Evolutionary conservation across 768 basidiomycete genomes (phyloP), one percentile per base, ranked within the genome.

Genomic region (Naematelia encephala): DNA sequence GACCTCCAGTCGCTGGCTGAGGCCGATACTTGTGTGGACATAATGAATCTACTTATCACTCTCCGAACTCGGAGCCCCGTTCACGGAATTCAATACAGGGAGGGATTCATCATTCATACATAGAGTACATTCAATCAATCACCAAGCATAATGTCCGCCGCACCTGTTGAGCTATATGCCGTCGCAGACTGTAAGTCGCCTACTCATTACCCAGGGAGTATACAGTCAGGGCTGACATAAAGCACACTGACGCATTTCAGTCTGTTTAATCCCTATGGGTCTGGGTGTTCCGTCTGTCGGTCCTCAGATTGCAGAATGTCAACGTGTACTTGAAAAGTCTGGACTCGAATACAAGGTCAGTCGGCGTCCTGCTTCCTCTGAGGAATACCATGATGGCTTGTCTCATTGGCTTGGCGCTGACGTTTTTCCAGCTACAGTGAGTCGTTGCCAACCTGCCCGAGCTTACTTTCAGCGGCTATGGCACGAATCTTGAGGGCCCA

Each of bases 401-500:
- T n/a, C n/a, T n/a, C n/a, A n/a, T n/a, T n/a, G n/a, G n/a, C n/a
- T n/a, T n/a, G 46, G 60, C 51, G 52, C 64, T 56, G 43, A 56
- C 57, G 5, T 22, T 29, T 16, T 39, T 46, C 45, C 63, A 89
- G 87, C 83, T 89, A 82, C 87, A 88, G 87, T 85, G 74, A 82
- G 83, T 76, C 13, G 42, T 43, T 4, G 22, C 22, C 42, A 34
- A 16, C 47, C 23, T 23, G 42, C 30, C 30, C 22, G 25, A 30
- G 8, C 14, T n/a, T 19, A 53, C 19, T 28, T 19, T 4, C 64
- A 91, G 90, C 68, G 90, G 90, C 4, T 96, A 93, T 69, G 92
- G 92, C 21, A 96, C 93, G 0, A 94, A 94, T 73, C 69, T 94
- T 42, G 90, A 93, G 77, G 91, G 92, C 3, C 87, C 89, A 0